Conservation (phyloP, 257 asterid genomes). For the Nicotiana noctiflora region DNA sequence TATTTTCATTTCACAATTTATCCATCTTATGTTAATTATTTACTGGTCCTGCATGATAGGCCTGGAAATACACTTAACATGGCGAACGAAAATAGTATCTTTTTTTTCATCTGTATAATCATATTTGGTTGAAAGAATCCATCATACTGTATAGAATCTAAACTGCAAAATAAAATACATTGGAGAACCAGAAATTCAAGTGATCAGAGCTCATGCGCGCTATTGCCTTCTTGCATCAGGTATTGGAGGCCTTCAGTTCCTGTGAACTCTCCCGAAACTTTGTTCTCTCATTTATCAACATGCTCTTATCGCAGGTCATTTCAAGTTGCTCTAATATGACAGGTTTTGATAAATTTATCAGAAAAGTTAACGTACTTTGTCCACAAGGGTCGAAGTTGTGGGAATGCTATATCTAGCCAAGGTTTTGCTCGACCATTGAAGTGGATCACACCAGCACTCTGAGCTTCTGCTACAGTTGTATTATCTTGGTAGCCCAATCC, state of each 20-base stretch:
- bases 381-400: conserved; percentile 76
- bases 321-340: conserved; percentile 71
- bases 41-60: neutral
- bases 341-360: conserved; percentile 68
- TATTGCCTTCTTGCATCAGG: conserved; percentile 21
- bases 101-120: neutral
- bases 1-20: neutral
- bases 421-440: conserved; percentile 97
- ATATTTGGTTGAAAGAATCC: neutral
- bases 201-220: conserved; percentile 25
- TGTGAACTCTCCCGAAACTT: conserved; percentile 23
- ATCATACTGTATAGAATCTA: conserved; percentile 7
- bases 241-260: conserved; percentile 17
- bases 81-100: neutral
- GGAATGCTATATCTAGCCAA: conserved; percentile 96
- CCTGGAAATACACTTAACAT: neutral
- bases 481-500: conserved; percentile 94
- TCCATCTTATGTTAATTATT: neutral
- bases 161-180: conserved; percentile 6
- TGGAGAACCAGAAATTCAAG: conserved; percentile 23
- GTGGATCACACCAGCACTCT: conserved; percentile 79
- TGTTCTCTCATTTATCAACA: conserved; percentile 27
- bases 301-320: conserved; percentile 12
- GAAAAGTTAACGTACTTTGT: conserved; percentile 67
- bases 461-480: conserved; percentile 59